Percentiles rank a stretch among this genome's conserved stretches.
phyloP scores from a whole-genome alignment of 1,139 yeast genomes.

The Yamadazyma conglobata region DNA sequence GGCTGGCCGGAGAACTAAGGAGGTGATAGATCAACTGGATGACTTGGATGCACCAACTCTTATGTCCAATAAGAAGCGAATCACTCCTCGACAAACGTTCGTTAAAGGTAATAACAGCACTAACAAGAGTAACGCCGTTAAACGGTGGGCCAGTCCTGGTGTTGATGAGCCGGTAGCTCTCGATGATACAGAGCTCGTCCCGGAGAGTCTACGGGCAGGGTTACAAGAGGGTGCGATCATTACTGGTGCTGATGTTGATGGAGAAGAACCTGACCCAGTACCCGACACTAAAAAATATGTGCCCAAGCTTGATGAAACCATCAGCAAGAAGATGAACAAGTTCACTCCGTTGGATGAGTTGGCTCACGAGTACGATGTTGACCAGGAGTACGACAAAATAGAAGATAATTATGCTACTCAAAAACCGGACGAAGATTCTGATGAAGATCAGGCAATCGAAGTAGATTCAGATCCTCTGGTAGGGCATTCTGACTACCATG shows the following conservation, averaged over 20 bases:
- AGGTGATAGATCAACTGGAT: conserved; percentile 6
- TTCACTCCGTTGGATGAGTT: conserved; percentile 9
- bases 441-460: conserved; percentile 6
- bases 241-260: conserved; percentile 11
- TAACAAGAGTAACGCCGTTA: background rate
- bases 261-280: conserved; percentile 6
- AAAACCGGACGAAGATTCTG: conserved; percentile 6
- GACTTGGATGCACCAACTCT: conserved; percentile 6
- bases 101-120: background rate
- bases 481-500: conserved; percentile 10
- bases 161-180: background rate
- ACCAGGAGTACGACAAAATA: conserved; percentile 19
- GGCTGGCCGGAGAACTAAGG: background rate
- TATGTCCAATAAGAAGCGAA: conserved; percentile 1
- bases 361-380: conserved; percentile 15
- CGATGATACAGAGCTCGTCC: background rate
- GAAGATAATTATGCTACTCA: conserved; percentile 17
- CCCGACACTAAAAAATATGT: conserved; percentile 12
- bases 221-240: conserved; percentile 13
- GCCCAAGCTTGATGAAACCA: conserved; percentile 11
- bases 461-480: background rate
- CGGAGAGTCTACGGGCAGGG: background rate
- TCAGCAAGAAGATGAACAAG: conserved; percentile 6
- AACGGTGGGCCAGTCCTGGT: conserved; percentile 1
- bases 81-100: conserved; percentile 6